Base-by-base conservation (phyloP, 768 basidiomycete species). In the Kondoa subrosea region DNA sequence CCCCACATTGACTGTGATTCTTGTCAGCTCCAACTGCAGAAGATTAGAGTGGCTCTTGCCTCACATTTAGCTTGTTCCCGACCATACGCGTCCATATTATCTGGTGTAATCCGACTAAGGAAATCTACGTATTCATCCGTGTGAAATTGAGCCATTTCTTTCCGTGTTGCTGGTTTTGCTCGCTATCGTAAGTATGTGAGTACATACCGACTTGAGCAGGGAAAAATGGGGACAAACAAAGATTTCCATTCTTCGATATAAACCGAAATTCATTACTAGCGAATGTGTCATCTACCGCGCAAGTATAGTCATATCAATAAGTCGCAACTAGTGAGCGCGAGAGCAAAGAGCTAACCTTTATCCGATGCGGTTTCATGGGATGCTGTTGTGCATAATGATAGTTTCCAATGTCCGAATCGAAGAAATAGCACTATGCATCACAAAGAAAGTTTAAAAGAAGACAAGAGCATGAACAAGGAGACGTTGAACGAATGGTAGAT, bases 261-360 rank as follows among this genome's bases (percentile, higher is more conserved):
- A 79, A 25, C 92, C 91, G 77, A 96, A 96, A 64, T 97, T 99
- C 95, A 99, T 99, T 67, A 99, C 95, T 65, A 99, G 82, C 14
- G 92, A 92, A 79, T 99, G 95, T 76, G 92, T 96, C 95, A 99
- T 99, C 73, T 93, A n/a, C n/a, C n/a, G n/a, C n/a, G n/a, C n/a
- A n/a, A n/a, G n/a, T n/a, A n/a, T n/a, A n/a, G n/a, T n/a, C n/a
- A n/a, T n/a, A n/a, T n/a, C n/a, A n/a, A n/a, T n/a, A n/a, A n/a
- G n/a, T n/a, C n/a, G n/a, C n/a, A n/a, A n/a, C n/a, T n/a, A n/a
- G n/a, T n/a, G n/a, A n/a, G n/a, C n/a, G n/a, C n/a, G n/a, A 25
- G 58, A 15, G 14, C 40, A 21, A 26, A 34, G 62, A 32, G 69
- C 72, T 74, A n/a, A 69, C 64, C 62, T 73, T 71, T 72, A 71